Evolutionary conservation across 2,329 filamentous ascomycete species (phyloP).

Genomic region (Verticillium albo-atrum): DNA sequence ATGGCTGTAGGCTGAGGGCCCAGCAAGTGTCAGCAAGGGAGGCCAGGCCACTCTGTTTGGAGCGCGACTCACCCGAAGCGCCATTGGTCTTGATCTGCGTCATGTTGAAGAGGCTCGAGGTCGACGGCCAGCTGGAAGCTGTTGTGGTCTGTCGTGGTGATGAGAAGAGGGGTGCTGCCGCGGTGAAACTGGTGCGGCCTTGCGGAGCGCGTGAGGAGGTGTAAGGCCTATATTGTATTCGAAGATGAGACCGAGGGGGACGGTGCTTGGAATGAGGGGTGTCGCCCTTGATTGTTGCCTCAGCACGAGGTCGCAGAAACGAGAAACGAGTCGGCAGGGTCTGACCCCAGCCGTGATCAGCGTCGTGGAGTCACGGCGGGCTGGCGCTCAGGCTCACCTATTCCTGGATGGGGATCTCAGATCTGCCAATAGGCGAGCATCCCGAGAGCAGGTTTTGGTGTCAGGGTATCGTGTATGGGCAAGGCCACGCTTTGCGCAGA

Average conservation of each 20-base stretch:
- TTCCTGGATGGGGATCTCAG: not conserved
- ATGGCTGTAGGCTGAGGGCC: conserved; percentile 15
- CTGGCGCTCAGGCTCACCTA: not conserved
- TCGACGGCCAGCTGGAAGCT: not conserved
- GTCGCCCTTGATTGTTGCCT: not conserved
- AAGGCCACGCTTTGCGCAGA: not conserved
- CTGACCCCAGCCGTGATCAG: not conserved
- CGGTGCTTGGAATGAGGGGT: not conserved
- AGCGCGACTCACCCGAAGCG: not conserved
- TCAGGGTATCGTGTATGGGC: not conserved
- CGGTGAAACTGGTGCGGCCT: not conserved
- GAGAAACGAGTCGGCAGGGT: no score
- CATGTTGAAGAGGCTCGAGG: not conserved
- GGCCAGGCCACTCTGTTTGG: not conserved
- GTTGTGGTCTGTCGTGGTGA: not conserved
- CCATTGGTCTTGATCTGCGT: conserved; percentile 1
- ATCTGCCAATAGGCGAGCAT: not conserved
- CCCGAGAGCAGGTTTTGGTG: not conserved
- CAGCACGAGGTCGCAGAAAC: not conserved
- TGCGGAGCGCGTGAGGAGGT: not conserved
- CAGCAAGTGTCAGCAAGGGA: not conserved
- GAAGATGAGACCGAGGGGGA: not conserved
- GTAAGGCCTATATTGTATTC: not conserved
- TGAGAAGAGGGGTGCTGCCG: not conserved
- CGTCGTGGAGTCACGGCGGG: not conserved